A percentile compares a stretch with the other conserved stretches of the same genome.
Evolutionary conservation across 257 asterid species (phyloP).

Genomic region (Ballota nigra): DNA sequence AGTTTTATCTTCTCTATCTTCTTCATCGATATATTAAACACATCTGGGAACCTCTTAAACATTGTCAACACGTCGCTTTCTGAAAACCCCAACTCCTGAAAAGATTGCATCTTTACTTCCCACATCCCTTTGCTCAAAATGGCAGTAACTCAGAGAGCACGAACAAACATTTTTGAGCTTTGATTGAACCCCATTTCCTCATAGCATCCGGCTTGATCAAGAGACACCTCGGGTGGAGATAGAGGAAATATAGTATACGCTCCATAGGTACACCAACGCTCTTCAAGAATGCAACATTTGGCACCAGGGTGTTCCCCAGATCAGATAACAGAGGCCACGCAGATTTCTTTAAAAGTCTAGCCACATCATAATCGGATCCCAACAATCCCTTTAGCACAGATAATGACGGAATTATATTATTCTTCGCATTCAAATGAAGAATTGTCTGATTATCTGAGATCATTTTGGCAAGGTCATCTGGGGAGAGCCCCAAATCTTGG

Average conservation of each 20-base stretch:
- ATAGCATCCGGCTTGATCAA: background rate
- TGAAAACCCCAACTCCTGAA: constrained; percentile 31
- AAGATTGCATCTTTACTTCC: constrained; percentile 32
- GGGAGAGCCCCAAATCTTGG: constrained; percentile 37
- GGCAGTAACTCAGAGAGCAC: too few relatives aligned
- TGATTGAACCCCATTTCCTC: constrained; percentile 7
- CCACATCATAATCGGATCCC: constrained; percentile 39
- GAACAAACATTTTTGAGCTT: constrained; percentile 19
- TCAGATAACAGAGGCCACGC: too few relatives aligned
- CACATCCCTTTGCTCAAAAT: constrained; percentile 16
- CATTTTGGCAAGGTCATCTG: constrained; percentile 13
- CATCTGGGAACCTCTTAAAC: constrained; percentile 18
- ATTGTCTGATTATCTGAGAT: constrained; percentile 21
- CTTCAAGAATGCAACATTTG: too few relatives aligned
- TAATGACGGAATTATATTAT: constrained; percentile 26
- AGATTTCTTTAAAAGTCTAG: too few relatives aligned
- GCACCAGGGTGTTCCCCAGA: too few relatives aligned
- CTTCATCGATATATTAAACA: constrained; percentile 13
- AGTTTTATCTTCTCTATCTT: constrained; percentile 24
- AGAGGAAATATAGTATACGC: too few relatives aligned
- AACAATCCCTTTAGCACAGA: constrained; percentile 29
- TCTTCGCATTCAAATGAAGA: constrained; percentile 14
- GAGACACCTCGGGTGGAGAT: background rate
- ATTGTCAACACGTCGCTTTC: constrained; percentile 12
- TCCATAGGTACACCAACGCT: too few relatives aligned